These are phyloP conservation scores for Candida dendrica DNA, from an alignment of 805 yeast genomes.

Conservation along the genomic window DNA sequence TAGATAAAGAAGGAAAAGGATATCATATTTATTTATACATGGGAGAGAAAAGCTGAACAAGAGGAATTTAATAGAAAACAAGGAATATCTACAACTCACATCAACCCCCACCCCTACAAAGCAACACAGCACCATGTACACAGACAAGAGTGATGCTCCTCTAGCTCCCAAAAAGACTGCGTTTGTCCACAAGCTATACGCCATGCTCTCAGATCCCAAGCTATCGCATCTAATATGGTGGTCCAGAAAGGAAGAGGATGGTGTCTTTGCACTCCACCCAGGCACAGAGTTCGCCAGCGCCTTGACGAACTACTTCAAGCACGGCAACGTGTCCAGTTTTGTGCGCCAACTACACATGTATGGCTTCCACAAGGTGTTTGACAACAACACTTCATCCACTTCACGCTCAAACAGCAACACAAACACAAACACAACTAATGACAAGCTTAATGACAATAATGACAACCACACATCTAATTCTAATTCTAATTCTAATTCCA, in stretches of 20 bases:
- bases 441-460: constrained; percentile 1
- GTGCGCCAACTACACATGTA: constrained; percentile 95
- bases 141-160: not conserved
- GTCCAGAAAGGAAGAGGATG: constrained; percentile 36
- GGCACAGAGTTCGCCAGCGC: constrained; percentile 55
- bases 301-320: constrained; percentile 77
- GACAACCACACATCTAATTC: constrained; percentile 3
- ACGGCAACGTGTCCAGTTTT: constrained; percentile 88
- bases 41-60: too few species aligned
- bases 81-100: too few species aligned
- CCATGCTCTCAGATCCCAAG: constrained; percentile 52
- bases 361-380: constrained; percentile 77
- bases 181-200: constrained; percentile 56
- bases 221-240: constrained; percentile 57
- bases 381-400: constrained; percentile 5
- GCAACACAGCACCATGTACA: not conserved
- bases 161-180: constrained; percentile 26
- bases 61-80: too few species aligned
- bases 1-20: too few species aligned
- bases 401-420: not conserved
- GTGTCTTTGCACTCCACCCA: constrained; percentile 59
- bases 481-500: not conserved
- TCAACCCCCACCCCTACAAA: too few species aligned
- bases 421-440: not conserved
- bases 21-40: too few species aligned